Percentiles rank a stretch among this genome's conserved stretches.
Conservation (phyloP, 73 alveolate genomes). For the Tetrahymena elliotti region DNA sequence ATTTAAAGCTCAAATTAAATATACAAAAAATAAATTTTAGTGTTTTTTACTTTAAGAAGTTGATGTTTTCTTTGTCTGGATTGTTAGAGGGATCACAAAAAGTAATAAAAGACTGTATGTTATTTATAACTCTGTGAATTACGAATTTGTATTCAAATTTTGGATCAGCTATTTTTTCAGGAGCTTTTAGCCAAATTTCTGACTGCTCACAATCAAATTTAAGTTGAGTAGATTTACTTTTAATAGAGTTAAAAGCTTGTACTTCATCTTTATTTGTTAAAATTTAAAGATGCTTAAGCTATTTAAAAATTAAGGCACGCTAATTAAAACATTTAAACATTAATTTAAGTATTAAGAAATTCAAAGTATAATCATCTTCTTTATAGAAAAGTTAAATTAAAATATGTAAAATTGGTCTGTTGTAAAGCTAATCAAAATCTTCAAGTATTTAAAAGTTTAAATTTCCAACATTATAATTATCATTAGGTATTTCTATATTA, state of each 20-base stretch:
- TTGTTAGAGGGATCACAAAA: neutral
- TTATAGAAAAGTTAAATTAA: neutral
- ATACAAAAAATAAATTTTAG: neutral
- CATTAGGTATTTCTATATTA: neutral
- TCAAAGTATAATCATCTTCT: neutral
- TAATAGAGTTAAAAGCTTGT: neutral
- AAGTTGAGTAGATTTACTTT: neutral
- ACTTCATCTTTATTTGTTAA: neutral
- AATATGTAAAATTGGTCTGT: neutral
- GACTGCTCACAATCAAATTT: neutral
- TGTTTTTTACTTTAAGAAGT: neutral
- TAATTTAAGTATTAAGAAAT: neutral
- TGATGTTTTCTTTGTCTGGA: neutral
- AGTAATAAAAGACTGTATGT: neutral
- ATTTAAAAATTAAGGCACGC: neutral
- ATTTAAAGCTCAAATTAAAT: neutral
- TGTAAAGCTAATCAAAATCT: neutral
- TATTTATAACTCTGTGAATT: neutral
- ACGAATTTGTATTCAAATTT: neutral
- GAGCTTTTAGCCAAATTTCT: neutral
- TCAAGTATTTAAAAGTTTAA: neutral
- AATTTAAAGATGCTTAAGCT: neutral
- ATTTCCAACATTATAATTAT: neutral
- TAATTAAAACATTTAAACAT: neutral
- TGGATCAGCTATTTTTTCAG: neutral